Evolutionary conservation across 164 flowering plant genomes (phyloP).

Genomic region (Aristolochia californica): DNA sequence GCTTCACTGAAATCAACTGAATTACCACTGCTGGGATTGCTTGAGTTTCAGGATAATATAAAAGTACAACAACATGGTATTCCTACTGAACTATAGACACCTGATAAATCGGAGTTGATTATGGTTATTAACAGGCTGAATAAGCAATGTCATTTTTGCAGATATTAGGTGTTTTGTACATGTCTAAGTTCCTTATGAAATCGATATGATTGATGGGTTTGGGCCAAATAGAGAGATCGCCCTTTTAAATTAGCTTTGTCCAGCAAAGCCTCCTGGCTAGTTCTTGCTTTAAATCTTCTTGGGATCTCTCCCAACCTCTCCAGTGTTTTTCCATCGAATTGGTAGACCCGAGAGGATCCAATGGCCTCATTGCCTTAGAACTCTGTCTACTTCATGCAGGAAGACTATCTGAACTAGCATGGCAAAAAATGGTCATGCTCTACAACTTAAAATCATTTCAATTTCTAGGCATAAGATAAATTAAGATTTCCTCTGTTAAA

Average conservation of each 20-base stretch:
- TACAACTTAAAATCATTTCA: too few relatives aligned
- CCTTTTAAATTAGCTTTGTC: constrained; percentile 77
- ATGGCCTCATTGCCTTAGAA: constrained; percentile 89
- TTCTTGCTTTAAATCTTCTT: constrained; percentile 84
- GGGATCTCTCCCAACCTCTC: constrained; percentile 95
- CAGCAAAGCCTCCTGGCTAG: constrained; percentile 75
- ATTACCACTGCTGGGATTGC: too few relatives aligned
- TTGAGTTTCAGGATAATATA: too few relatives aligned
- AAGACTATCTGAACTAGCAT: constrained; percentile 48
- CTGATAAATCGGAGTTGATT: too few relatives aligned
- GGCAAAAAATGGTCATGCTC: too few relatives aligned
- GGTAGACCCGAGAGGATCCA: constrained; percentile 99
- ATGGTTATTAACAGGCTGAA: constrained; percentile 51
- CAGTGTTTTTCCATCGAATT: constrained; percentile 73
- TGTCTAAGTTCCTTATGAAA: constrained; percentile 36
- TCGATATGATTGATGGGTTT: constrained; percentile 85
- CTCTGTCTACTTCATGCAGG: constrained; percentile 82
- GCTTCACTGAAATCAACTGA: too few relatives aligned
- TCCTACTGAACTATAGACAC: too few relatives aligned
- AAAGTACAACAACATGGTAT: too few relatives aligned
- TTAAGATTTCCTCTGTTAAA: too few relatives aligned
- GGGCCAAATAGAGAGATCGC: constrained; percentile 74
- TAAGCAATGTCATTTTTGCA: constrained; percentile 77
- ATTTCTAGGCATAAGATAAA: too few relatives aligned
- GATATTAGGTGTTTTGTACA: constrained; percentile 46